A percentile compares a stretch with the other conserved stretches of the same genome.
phyloP scores from a whole-genome alignment of 2,329 filamentous ascomycete genomes.

The Penicillium sp. region DNA sequence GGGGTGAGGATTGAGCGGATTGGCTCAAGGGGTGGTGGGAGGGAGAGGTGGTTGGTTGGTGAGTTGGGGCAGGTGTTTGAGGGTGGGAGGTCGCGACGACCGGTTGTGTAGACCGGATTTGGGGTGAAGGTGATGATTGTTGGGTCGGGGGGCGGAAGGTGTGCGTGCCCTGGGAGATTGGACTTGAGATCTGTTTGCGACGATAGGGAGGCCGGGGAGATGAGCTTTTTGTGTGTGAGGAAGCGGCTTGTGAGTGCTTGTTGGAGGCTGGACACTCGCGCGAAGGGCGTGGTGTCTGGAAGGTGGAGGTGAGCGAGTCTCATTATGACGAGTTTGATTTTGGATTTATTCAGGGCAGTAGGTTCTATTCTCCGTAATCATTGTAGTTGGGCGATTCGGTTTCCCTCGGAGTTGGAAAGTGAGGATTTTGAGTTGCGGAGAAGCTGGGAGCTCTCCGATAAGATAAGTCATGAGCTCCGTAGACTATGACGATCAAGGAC shows the following conservation, averaged over 20 bases:
- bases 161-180: constrained; percentile 11
- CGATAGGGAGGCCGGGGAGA: constrained; percentile 22
- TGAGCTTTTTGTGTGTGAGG: constrained; percentile 60
- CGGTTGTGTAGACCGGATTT: constrained; percentile 82
- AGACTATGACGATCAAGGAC: background rate
- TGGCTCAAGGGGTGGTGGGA: constrained; percentile 37
- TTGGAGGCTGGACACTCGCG: constrained; percentile 57
- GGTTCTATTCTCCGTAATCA: background rate
- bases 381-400: constrained; percentile 2
- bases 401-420: constrained; percentile 21
- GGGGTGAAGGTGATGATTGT: constrained; percentile 81
- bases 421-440: constrained; percentile 19
- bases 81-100: constrained; percentile 68
- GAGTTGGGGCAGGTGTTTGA: constrained; percentile 33
- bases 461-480: background rate
- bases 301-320: constrained; percentile 63
- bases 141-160: constrained; percentile 58
- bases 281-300: constrained; percentile 55
- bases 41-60: constrained; percentile 40
- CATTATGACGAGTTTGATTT: constrained; percentile 36
- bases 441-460: constrained; percentile 18
- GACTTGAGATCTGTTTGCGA: constrained; percentile 22
- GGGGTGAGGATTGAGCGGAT: constrained; percentile 36
- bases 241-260: constrained; percentile 56
- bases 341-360: background rate